Evolutionary conservation across 306 rosid genomes (phyloP), one percentile per base, ranked within the genome.

Genomic region (Acacia melanoxylon): DNA sequence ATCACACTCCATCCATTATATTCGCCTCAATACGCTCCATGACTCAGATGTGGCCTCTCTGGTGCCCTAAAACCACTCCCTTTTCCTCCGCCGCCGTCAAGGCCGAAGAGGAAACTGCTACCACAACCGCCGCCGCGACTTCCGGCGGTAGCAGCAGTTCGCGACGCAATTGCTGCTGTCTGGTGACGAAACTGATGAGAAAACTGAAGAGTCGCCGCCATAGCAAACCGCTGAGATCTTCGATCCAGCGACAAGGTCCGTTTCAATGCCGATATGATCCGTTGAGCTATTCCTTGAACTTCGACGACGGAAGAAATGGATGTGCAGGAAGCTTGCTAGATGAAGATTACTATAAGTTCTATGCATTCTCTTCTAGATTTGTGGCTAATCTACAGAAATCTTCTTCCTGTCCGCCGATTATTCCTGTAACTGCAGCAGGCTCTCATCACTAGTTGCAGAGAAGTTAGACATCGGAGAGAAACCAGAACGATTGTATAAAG

Each of bases 221-320:
- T 44, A 66, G 83, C 35, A 58, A 87, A 69, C 76, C 42, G 3
- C 76, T 87, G 10, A 27, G 83, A 41, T 45, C 76, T 2, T 52
- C 74, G 0, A 80, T 72, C 51, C 77, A 89, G 68, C 91, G 89
- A 74, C 90, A 79, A 25, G 63, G 86, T 25, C 61, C 91, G 0
- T 84, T 91, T 68, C 91, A 91, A 71, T 91, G 94, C 82, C 89
- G 86, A 48, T 94, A 94, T 68, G 98, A 94, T 80, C 97, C 97
- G 0, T 10, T 92, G 83, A 94, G 98, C 84, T 94, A 92, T 80
- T 86, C 97, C 17, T 89, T 94, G 77, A 94, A 94, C 85, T 94
- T 94, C 48, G 98, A 94, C 6, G 75, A 71, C 6, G 58, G 75
- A n/a, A 42, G 86, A 13, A 81, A 82, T 74, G 95, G 93, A 44